Base-by-base conservation (phyloP, 2,329 filamentous ascomycete genomes). In the Monilinia aucupariae region DNA sequence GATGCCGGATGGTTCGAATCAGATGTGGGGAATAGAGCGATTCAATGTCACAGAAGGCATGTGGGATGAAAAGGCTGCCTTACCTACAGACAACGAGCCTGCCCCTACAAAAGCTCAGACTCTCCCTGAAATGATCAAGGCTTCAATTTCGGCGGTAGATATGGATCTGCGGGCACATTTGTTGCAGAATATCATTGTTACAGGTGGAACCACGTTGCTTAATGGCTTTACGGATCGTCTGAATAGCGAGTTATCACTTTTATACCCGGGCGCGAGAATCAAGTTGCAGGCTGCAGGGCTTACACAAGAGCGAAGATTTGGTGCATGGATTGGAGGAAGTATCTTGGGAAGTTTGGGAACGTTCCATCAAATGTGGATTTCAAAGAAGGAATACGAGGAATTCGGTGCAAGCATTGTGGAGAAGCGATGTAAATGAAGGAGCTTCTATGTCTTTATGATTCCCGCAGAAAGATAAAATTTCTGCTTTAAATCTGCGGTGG, bases 351-450 rank as follows among this genome's bases (percentile, higher is more conserved):
- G 92, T 76, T 77, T 99, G 78, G 96, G 96, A 12, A 96, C 92
- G 17, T 99, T 99, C 78, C 94, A 99, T 79, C 94, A 99, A 80
- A 93, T 99, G 89, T 99, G 94, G 94, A 96, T 99, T 71, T 93
- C 89, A 30, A 91, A 87, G 76, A 96, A 96, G 81, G 94, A 99
- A 79, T 97, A 97, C 72, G 92, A 97, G 68, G 96, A 99, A 80
- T 92, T 96, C 75, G 94, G 94, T 1, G 80, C 87, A 7, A 85
- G 85, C 67, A 92, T 97, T 70, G 90, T 97, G 51, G 93, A 97
- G 81, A 97, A 96, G 84, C 83, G 93, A 71, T 97, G 93, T 83
- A 96, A 96, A 80, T 97, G 73, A 78, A 43, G n/a, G 22, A 10
- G 27, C 47, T 53, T 63, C 8, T 12, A 27, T 6, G 27, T 49